Evolutionary conservation across 1,284 basidiomycete species (phyloP).

Genomic region (Cryptococcus sp.): DNA sequence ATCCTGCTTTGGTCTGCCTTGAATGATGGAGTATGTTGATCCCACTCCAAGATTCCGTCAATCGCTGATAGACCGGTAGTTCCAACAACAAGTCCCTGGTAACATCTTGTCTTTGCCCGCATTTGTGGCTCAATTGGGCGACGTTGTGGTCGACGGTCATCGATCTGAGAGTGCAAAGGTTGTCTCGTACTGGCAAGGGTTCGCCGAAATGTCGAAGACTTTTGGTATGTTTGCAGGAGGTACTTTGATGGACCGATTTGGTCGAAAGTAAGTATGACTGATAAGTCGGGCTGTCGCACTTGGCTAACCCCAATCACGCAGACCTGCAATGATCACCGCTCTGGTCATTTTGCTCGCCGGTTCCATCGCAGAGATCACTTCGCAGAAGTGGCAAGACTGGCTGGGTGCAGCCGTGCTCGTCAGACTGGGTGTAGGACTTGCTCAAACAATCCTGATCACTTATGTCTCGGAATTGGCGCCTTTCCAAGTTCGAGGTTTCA

Average conservation of each 20-base stretch:
- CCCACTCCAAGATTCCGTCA: background rate
- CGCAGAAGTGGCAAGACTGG: constrained; percentile 25
- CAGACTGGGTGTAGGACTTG: constrained; percentile 26
- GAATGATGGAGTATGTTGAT: constrained; percentile 26
- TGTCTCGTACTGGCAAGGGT: constrained; percentile 31
- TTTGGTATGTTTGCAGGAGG: constrained; percentile 28
- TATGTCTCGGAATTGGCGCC: constrained; percentile 31
- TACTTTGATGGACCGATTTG: constrained; percentile 19
- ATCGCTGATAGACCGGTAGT: constrained; percentile 13
- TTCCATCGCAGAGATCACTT: constrained; percentile 24
- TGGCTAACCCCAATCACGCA: constrained; percentile 3
- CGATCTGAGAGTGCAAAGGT: constrained; percentile 23
- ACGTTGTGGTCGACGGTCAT: constrained; percentile 21
- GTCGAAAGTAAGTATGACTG: constrained; percentile 25
- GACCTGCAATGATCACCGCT: constrained; percentile 19
- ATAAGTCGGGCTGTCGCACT: background rate
- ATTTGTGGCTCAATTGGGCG: constrained; percentile 22
- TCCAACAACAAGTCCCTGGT: constrained; percentile 32
- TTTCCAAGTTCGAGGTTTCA: constrained; percentile 30
- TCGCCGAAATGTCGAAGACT: constrained; percentile 30
- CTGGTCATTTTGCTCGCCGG: constrained; percentile 22
- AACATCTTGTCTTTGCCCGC: constrained; percentile 26
- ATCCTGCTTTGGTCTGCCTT: constrained; percentile 28
- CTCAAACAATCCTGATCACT: constrained; percentile 26
- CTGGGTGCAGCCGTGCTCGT: constrained; percentile 24